Evolutionary conservation across 768 basidiomycete genomes (phyloP).

Genomic region (Trametopsis cervina): DNA sequence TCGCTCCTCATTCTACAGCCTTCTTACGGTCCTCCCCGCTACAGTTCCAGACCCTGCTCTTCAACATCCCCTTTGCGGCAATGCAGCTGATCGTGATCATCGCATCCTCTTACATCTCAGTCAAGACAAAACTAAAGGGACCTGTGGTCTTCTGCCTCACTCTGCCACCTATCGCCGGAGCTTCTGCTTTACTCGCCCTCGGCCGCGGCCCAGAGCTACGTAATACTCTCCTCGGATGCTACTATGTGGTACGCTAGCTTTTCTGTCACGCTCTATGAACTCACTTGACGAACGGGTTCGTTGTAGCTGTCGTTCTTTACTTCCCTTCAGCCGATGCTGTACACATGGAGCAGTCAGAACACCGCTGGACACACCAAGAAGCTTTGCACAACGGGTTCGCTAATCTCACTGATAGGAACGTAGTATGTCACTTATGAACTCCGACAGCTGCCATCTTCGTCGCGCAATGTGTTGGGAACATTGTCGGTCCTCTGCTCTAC

Average conservation of each 20-base stretch:
- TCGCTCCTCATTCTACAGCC: background rate
- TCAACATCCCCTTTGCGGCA: slow-evolving; percentile 41
- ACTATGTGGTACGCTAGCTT: slow-evolving; percentile 29
- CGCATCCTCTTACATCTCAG: slow-evolving; percentile 29
- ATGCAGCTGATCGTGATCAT: slow-evolving; percentile 35
- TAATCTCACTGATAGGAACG: background rate
- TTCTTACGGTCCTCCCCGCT: background rate
- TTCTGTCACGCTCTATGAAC: background rate
- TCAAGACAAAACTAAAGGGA: slow-evolving; percentile 33
- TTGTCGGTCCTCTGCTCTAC: slow-evolving; percentile 33
- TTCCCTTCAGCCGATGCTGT: slow-evolving; percentile 33
- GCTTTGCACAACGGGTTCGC: slow-evolving; percentile 30
- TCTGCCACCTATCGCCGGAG: slow-evolving; percentile 34
- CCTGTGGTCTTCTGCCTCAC: slow-evolving; percentile 30
- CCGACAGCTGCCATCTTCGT: slow-evolving; percentile 28
- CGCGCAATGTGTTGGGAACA: slow-evolving; percentile 40
- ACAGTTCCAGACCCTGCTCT: slow-evolving; percentile 35
- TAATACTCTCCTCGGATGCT: slow-evolving; percentile 29
- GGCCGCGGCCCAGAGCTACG: slow-evolving; percentile 25
- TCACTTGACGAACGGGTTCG: too few relatives aligned
- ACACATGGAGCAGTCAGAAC: slow-evolving; percentile 35
- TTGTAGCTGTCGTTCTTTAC: slow-evolving; percentile 30
- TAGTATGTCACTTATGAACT: background rate
- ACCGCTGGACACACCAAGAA: slow-evolving; percentile 39
- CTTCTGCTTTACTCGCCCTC: slow-evolving; percentile 27